Conservation (phyloP, 2,329 filamentous ascomycete species). For the Spiromastix sp. region DNA sequence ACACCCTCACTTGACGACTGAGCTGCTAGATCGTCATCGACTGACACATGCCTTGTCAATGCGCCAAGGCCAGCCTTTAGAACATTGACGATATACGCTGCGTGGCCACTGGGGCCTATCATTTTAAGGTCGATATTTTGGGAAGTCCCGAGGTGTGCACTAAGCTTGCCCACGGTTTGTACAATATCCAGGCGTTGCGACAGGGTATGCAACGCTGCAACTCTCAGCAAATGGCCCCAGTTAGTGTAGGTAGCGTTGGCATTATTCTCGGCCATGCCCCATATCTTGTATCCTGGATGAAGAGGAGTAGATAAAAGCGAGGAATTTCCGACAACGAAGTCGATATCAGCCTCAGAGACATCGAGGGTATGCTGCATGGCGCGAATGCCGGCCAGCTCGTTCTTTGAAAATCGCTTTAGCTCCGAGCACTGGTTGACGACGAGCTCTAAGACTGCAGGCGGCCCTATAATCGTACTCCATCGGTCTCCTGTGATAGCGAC, state of each 20-base stretch:
- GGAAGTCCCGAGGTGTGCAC: conserved; percentile 2
- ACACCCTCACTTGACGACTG: conserved; percentile 1
- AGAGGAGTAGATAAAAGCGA: not conserved
- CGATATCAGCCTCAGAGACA: conserved; percentile 8
- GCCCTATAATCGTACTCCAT: conserved; percentile 10
- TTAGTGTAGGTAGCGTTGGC: conserved; percentile 4
- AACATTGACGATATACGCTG: conserved; percentile 5
- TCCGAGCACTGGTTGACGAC: conserved; percentile 6
- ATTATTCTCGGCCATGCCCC: conserved; percentile 4
- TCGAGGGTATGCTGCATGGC: conserved; percentile 10
- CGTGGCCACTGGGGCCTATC: conserved; percentile 5
- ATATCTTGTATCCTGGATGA: conserved; percentile 3
- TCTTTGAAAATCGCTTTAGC: conserved; percentile 8
- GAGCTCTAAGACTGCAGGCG: conserved; percentile 9
- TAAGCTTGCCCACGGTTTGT: conserved; percentile 3
- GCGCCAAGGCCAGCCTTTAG: conserved; percentile 7
- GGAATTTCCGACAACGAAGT: conserved; percentile 8
- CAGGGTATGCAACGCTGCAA: conserved; percentile 2
- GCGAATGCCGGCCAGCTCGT: conserved; percentile 7
- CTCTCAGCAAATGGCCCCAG: conserved; percentile 6
- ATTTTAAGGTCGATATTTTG: conserved; percentile 2
- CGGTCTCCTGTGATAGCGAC: conserved; percentile 7
- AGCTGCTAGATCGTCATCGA: conserved; percentile 5
- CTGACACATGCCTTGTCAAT: conserved; percentile 6
- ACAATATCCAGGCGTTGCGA: conserved; percentile 4